These are phyloP conservation scores for Lizanozyma gosingica DNA, from an alignment of 1,139 yeast species.

Conservation along the genomic window DNA sequence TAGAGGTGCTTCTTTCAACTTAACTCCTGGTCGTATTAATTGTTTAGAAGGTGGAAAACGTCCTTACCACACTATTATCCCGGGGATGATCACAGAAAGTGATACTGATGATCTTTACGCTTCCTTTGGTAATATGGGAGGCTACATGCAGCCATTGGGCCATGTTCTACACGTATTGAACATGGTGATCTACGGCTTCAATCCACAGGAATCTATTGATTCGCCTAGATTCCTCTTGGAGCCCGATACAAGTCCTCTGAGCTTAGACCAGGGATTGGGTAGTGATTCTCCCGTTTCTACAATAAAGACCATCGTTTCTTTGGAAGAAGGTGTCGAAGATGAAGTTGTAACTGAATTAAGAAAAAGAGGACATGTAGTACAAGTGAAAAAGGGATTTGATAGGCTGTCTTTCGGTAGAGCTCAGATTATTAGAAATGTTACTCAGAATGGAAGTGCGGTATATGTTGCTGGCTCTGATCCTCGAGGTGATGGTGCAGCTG, in stretches of 20 bases:
- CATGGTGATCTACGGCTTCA: conserved; percentile 50
- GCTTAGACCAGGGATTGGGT: conserved; percentile 48
- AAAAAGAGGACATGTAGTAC: conserved; percentile 50
- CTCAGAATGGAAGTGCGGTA: conserved; percentile 29
- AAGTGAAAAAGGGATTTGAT: conserved; percentile 33
- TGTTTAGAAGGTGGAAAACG: conserved; percentile 62
- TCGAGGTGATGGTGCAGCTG: conserved; percentile 77
- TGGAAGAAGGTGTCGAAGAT: conserved; percentile 56
- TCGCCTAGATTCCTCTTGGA: conserved; percentile 65
- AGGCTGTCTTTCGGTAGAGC: conserved; percentile 61
- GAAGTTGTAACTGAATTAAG: conserved; percentile 35
- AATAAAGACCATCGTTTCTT: conserved; percentile 46
- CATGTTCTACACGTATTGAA: conserved; percentile 74
- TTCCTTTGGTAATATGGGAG: conserved; percentile 81
- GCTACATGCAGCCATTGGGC: conserved; percentile 81
- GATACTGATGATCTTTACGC: conserved; percentile 45
- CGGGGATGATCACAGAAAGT: conserved; percentile 59
- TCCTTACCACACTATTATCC: conserved; percentile 80
- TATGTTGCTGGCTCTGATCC: conserved; percentile 70
- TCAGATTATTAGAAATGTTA: conserved; percentile 52
- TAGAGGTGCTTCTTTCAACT: conserved; percentile 69
- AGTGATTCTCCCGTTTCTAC: conserved; percentile 62
- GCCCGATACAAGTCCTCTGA: conserved; percentile 22
- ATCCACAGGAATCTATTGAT: conserved; percentile 70
- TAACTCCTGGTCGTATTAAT: conserved; percentile 50